These are phyloP conservation scores for Penicillium fimorum DNA, from an alignment of 495 filamentous ascomycete species.

Conservation along the genomic window DNA sequence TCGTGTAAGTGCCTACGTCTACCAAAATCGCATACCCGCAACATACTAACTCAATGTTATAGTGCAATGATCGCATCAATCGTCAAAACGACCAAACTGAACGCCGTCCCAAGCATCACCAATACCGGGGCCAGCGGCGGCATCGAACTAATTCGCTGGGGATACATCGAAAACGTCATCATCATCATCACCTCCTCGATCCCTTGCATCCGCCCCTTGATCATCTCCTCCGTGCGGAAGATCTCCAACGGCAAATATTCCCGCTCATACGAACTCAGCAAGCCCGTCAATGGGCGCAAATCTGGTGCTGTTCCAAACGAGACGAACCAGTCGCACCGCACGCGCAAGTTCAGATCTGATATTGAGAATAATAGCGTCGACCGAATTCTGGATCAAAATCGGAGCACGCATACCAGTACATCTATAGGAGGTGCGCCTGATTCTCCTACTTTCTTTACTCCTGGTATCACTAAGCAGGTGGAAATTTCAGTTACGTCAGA, in stretches of 20 bases:
- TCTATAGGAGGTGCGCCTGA: slow-evolving; percentile 17
- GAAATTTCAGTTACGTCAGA: slow-evolving; percentile 30
- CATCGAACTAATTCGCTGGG: slow-evolving; percentile 37
- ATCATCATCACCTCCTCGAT: slow-evolving; percentile 39
- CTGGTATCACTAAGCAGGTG: slow-evolving; percentile 35
- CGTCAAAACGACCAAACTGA: slow-evolving; percentile 42
- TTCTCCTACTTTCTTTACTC: slow-evolving; percentile 13
- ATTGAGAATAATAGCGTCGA: slow-evolving; percentile 33
- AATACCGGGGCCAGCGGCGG: slow-evolving; percentile 30
- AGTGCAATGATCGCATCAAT: slow-evolving; percentile 44
- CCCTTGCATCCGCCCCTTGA: slow-evolving; percentile 35
- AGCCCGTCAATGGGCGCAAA: slow-evolving; percentile 21
- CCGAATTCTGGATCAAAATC: slow-evolving; percentile 26
- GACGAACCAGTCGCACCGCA: slow-evolving; percentile 16
- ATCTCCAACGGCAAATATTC: slow-evolving; percentile 31
- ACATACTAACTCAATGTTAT: slow-evolving; percentile 10
- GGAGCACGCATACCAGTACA: slow-evolving; percentile 14
- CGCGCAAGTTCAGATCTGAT: slow-evolving; percentile 18
- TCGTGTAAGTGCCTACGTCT: slow-evolving; percentile 28
- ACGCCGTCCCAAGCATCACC: slow-evolving; percentile 33
- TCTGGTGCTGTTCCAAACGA: slow-evolving; percentile 16
- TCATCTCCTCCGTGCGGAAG: slow-evolving; percentile 41
- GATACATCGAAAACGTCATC: slow-evolving; percentile 34
- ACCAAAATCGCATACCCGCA: not conserved
- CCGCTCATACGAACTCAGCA: slow-evolving; percentile 35